Evolutionary conservation across 73 alveolate genomes (phyloP).

Genomic region (Paramecium bursaria): DNA sequence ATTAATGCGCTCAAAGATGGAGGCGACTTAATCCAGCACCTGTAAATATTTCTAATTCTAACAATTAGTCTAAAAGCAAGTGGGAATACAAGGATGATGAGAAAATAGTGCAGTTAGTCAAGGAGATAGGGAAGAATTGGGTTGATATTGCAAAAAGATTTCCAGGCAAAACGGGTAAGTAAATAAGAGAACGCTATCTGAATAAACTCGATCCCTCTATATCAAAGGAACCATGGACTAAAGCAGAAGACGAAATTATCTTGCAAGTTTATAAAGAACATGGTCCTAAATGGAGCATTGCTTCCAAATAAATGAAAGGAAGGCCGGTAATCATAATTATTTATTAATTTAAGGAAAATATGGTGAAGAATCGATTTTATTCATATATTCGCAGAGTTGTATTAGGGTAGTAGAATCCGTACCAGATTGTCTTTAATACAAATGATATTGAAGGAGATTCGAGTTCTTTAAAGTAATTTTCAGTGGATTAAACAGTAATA

Average conservation of each 20-base stretch:
- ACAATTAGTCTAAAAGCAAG: conserved; percentile 1
- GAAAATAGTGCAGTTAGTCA: conserved; percentile 13
- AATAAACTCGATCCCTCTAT: conserved; percentile 54
- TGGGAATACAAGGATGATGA: conserved; percentile 38
- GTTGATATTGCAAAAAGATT: conserved; percentile 45
- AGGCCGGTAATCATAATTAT: conserved; percentile 29
- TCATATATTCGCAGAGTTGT: conserved; percentile 50
- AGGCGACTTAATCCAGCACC: conserved; percentile 44
- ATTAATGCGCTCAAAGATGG: conserved; percentile 60
- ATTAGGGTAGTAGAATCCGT: conserved; percentile 49
- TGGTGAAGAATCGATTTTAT: conserved; percentile 45
- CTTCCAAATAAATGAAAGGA: conserved; percentile 51
- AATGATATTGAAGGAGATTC: conserved; percentile 18
- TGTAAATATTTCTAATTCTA: background rate
- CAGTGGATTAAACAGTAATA: conserved; percentile 27
- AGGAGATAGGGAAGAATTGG: conserved; percentile 39
- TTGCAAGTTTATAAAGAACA: conserved; percentile 35
- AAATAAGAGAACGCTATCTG: conserved; percentile 40
- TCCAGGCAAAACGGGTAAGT: conserved; percentile 49
- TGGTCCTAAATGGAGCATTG: conserved; percentile 61
- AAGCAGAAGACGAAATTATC: conserved; percentile 51
- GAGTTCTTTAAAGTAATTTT: conserved; percentile 15
- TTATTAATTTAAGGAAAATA: conserved; percentile 55
- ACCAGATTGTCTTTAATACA: conserved; percentile 31
- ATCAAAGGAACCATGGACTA: conserved; percentile 4